Evolutionary conservation across 495 filamentous ascomycete species (phyloP).

Genomic region (Daldinia loculata): DNA sequence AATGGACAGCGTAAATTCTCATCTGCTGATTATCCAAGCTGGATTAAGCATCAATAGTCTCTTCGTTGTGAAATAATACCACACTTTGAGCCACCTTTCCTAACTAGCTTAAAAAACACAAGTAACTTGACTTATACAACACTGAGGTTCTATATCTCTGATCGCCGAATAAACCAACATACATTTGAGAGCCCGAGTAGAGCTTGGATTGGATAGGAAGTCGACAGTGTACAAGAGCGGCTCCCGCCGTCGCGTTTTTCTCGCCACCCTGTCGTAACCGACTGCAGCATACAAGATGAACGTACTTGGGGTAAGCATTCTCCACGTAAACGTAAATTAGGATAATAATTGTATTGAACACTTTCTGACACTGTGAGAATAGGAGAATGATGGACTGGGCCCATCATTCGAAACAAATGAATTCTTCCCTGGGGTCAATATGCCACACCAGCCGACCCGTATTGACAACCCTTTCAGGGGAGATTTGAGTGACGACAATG

Average conservation of each 20-base stretch:
- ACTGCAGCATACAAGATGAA: not conserved
- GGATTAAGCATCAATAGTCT: not conserved
- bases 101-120: not conserved
- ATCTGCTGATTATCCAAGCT: not conserved
- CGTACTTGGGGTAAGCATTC: not conserved
- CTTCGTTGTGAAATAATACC: constrained; percentile 14
- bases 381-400: not conserved
- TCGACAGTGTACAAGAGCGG: not conserved
- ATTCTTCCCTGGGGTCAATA: not conserved
- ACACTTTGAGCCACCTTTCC: not conserved
- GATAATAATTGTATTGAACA: not conserved
- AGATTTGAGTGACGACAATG: not conserved
- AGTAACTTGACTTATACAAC: constrained; percentile 4
- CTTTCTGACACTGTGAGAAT: not conserved
- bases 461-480: not conserved
- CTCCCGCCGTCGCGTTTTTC: not conserved
- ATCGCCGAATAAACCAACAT: not conserved
- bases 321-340: not conserved
- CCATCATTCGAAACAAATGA: not conserved
- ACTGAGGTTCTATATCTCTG: not conserved
- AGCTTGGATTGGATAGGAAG: not conserved
- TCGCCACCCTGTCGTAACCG: not conserved
- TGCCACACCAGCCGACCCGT: not conserved
- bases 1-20: not conserved
- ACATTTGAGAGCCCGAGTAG: not conserved